A percentile compares a stretch with the other conserved stretches of the same genome.
Evolutionary conservation across 2,329 filamentous ascomycete genomes (phyloP).

Genomic region (Calonectria honghensis): DNA sequence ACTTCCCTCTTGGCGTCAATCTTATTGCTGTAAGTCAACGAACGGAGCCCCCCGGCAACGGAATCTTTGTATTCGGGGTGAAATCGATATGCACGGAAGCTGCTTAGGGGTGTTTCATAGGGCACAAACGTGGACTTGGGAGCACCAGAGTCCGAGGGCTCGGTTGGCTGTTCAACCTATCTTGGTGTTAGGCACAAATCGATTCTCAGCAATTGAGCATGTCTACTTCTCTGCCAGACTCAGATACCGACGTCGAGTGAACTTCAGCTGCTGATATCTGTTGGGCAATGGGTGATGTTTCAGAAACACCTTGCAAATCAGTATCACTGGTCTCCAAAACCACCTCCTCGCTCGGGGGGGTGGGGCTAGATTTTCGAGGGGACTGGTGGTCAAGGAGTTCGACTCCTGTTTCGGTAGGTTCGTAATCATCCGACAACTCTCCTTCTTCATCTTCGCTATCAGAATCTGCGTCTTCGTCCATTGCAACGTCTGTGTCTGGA

Average conservation of each 20-base stretch:
- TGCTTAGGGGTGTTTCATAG: slow-evolving; percentile 88
- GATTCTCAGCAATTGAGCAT: slow-evolving; percentile 52
- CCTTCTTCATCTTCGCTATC: slow-evolving; percentile 54
- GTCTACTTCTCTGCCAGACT: slow-evolving; percentile 66
- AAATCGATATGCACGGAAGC: slow-evolving; percentile 92
- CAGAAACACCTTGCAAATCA: slow-evolving; percentile 52
- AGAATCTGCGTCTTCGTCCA: slow-evolving; percentile 50
- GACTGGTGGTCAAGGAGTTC: slow-evolving; percentile 42
- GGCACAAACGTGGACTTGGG: slow-evolving; percentile 65
- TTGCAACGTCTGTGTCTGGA: slow-evolving; percentile 48
- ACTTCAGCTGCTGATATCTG: slow-evolving; percentile 58
- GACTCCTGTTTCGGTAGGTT: slow-evolving; percentile 69
- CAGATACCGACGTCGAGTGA: slow-evolving; percentile 50
- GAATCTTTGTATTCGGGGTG: slow-evolving; percentile 84
- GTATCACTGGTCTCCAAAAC: slow-evolving; percentile 54
- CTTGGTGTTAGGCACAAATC: slow-evolving; percentile 46
- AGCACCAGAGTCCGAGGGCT: slow-evolving; percentile 27
- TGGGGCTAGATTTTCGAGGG: slow-evolving; percentile 32
- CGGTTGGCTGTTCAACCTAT: slow-evolving; percentile 46
- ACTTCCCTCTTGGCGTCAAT: slow-evolving; percentile 85
- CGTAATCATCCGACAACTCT: slow-evolving; percentile 71
- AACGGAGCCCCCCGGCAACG: slow-evolving; percentile 86
- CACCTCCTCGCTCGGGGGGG: slow-evolving; percentile 47
- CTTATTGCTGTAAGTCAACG: slow-evolving; percentile 93
- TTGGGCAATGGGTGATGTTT: slow-evolving; percentile 49